Percentiles rank a stretch among this genome's conserved stretches.
These are phyloP conservation scores for Tolypocladium guangdongense DNA, from an alignment of 2,329 filamentous ascomycete genomes.

Conservation along the genomic window DNA sequence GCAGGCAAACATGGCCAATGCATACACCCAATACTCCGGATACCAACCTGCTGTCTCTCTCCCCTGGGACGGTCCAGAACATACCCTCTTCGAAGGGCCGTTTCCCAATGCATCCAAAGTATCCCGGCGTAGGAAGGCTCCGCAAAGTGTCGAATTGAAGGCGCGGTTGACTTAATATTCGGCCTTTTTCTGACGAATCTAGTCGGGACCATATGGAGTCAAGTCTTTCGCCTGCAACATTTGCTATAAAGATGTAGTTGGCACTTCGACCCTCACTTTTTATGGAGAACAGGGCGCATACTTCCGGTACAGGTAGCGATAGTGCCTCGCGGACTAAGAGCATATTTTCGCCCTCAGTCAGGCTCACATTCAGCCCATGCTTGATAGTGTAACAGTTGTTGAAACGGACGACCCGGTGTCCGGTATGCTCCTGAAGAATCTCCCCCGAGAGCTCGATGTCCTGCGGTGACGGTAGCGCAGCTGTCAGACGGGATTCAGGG, in stretches of 20 bases:
- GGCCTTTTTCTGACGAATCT: not conserved
- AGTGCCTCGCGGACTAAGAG: slow-evolving; percentile 1
- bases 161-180: slow-evolving; percentile 1
- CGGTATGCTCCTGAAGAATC: slow-evolving; percentile 3
- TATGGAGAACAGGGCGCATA: slow-evolving; percentile 2
- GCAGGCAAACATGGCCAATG: not conserved
- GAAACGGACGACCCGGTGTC: slow-evolving; percentile 2
- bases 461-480: slow-evolving; percentile 1
- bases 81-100: slow-evolving; percentile 8
- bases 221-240: slow-evolving; percentile 7
- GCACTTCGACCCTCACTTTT: not conserved
- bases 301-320: slow-evolving; percentile 1
- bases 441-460: slow-evolving; percentile 1
- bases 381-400: slow-evolving; percentile 4
- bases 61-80: slow-evolving; percentile 5
- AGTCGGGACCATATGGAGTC: not conserved
- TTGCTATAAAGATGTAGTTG: slow-evolving; percentile 11
- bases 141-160: not conserved
- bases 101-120: slow-evolving; percentile 8
- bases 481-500: slow-evolving; percentile 1
- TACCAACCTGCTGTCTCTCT: slow-evolving; percentile 13
- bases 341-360: slow-evolving; percentile 5
- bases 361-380: slow-evolving; percentile 4
- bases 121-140: slow-evolving; percentile 5
- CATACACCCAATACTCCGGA: slow-evolving; percentile 14